Base-by-base conservation (phyloP, 2,329 filamentous ascomycete genomes). In the Apiospora arundinis region DNA sequence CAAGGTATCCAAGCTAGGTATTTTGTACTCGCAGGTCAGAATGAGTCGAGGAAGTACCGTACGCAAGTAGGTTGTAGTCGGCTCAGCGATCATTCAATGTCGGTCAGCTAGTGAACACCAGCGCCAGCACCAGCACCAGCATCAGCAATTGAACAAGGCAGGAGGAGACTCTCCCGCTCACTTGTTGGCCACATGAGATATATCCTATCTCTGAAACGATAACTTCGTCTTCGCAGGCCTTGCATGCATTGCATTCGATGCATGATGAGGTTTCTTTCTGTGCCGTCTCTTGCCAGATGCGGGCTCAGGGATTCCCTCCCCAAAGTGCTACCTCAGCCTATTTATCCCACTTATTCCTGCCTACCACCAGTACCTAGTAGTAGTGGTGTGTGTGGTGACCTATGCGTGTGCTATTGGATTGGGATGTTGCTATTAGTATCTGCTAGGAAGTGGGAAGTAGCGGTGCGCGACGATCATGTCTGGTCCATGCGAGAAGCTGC, bases 391-490 rank as follows among this genome's bases (percentile, higher is more conserved):
- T 40, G 56, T 63, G 28, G 48, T 14, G 23, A 4, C n/a, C 25
- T 45, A 5, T 45, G 14, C 14, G 32, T 52, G 23, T 23, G 46
- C 46, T 32, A 60, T 9, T 60, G 32, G 42, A 14, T 42, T 42
- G 16, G 42, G 42, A 45, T 12, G 42, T 45, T 32, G 32, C 32
- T 32, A 32, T 32, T 52, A 23, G 11, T 56, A 56, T 56, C 14
- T 32, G 14, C 49, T 32, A 37, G 52, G 52, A 25, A 32, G 56
- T 63, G 56, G 56, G 56, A 40, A 63, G 56, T 40, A 63, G 56
- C 56, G 56, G 56, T 63, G 56, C 56, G 32, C 21, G 56, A 21
- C 56, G 56, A 63, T 63, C 56, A 63, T 40, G 56, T n/a, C 32
- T 63, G 56, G 56, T 40, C 56, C 56, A 40, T 63, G 56, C 56